Conservation (phyloP, 495 filamentous ascomycete genomes). For the Xylaria nigripes region DNA sequence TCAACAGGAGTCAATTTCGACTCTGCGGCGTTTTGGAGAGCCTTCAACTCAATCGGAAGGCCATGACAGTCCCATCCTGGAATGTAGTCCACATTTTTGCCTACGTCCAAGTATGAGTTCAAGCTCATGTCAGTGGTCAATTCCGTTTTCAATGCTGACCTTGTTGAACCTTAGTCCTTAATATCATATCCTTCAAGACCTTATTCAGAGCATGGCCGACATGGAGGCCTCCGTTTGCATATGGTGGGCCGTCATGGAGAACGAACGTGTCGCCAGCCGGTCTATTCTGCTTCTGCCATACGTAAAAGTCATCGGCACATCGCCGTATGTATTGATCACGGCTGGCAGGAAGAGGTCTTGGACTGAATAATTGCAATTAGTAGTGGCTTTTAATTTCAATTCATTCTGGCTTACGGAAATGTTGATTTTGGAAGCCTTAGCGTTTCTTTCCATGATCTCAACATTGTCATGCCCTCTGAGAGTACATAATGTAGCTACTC, state of each 20-base stretch:
- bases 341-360: slow-evolving; percentile 38
- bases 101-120: slow-evolving; percentile 18
- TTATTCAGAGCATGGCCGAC: slow-evolving; percentile 98
- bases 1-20: slow-evolving; percentile 29
- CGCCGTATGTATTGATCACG: slow-evolving; percentile 56
- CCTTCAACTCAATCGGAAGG: slow-evolving; percentile 93
- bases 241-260: slow-evolving; percentile 93
- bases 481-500: slow-evolving; percentile 7
- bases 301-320: slow-evolving; percentile 84
- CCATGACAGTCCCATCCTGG: slow-evolving; percentile 99
- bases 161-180: slow-evolving; percentile 66
- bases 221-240: slow-evolving; percentile 91
- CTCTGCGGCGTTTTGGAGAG: slow-evolving; percentile 51
- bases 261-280: slow-evolving; percentile 57
- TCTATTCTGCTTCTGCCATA: slow-evolving; percentile 63
- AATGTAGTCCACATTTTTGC: slow-evolving; percentile 68
- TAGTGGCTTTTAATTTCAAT: not conserved
- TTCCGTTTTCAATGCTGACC: slow-evolving; percentile 35
- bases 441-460: slow-evolving; percentile 42
- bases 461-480: slow-evolving; percentile 34
- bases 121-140: not conserved
- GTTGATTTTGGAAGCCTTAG: slow-evolving; percentile 41
- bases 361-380: slow-evolving; percentile 25
- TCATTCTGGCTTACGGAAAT: slow-evolving; percentile 35
- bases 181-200: slow-evolving; percentile 88